Evolutionary conservation across 768 basidiomycete genomes (phyloP).

Genomic region (Leccinum variicolor): DNA sequence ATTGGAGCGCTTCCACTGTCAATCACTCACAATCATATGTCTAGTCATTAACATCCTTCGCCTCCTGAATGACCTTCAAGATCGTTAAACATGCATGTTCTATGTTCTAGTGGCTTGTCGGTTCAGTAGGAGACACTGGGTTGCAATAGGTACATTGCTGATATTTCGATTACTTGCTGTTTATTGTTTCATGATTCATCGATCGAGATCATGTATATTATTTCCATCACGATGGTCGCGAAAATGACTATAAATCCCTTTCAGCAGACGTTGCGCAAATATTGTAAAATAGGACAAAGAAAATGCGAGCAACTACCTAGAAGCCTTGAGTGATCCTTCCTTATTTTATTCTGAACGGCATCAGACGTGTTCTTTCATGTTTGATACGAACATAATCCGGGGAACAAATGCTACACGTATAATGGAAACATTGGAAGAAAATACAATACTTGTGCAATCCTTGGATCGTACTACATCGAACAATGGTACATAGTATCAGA

Average conservation of each 20-base stretch:
- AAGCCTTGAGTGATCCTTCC: no score
- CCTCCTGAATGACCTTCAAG: constrained; percentile 58
- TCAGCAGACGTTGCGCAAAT: no score
- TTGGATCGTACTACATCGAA: no score
- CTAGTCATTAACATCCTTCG: constrained; percentile 84
- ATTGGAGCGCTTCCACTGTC: background rate
- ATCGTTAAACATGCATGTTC: constrained; percentile 29
- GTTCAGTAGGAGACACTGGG: background rate
- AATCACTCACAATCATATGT: background rate
- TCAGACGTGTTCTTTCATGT: no score
- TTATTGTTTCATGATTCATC: constrained; percentile 9
- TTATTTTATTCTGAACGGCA: no score
- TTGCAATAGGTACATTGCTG: background rate
- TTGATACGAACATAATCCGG: no score
- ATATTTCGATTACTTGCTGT: background rate
- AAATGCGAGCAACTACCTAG: background rate
- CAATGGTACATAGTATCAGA: no score
- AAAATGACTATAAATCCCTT: constrained; percentile 1
- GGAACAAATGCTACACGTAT: no score
- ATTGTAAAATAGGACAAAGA: background rate
- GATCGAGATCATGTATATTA: constrained; percentile 17
- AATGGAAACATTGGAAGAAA: no score
- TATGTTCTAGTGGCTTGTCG: background rate
- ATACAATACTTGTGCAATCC: no score
- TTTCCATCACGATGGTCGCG: constrained; percentile 3